These are phyloP conservation scores for Globisporangium paroecandrum DNA, from an alignment of 352 stramenopile species.

Conservation along the genomic window DNA sequence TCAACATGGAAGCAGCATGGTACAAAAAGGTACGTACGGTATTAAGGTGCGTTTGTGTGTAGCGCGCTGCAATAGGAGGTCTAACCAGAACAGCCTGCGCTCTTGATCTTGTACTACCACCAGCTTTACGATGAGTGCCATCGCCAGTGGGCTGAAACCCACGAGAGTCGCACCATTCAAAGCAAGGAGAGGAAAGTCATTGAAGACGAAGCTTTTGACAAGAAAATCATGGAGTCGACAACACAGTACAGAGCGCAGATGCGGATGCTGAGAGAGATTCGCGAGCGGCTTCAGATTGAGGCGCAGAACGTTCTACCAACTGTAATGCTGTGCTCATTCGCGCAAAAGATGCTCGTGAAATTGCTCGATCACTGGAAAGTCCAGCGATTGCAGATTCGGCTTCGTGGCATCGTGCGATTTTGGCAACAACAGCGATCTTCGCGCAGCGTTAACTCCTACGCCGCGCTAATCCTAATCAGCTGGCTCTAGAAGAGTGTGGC, in stretches of 20 bases:
- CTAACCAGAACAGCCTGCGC: not conserved
- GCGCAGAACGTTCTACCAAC: slow-evolving; percentile 43
- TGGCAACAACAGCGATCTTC: slow-evolving; percentile 41
- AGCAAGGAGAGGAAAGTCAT: slow-evolving; percentile 33
- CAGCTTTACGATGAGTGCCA: slow-evolving; percentile 48
- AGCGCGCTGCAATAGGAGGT: not conserved
- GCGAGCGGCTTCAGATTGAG: slow-evolving; percentile 30
- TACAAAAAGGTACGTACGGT: slow-evolving; percentile 33
- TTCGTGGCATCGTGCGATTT: slow-evolving; percentile 40
- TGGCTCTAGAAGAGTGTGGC: slow-evolving; percentile 65
- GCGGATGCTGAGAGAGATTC: slow-evolving; percentile 33
- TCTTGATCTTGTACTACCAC: slow-evolving; percentile 1
- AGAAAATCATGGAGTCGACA: slow-evolving; percentile 41
- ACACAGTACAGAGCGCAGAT: slow-evolving; percentile 44
- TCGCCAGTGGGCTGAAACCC: slow-evolving; percentile 31
- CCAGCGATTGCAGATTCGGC: slow-evolving; percentile 28
- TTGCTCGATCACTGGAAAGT: slow-evolving; percentile 38
- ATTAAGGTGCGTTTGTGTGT: not conserved
- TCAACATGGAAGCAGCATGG: slow-evolving; percentile 60
- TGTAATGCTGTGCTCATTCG: slow-evolving; percentile 43
- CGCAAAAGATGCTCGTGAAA: slow-evolving; percentile 34
- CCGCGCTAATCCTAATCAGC: slow-evolving; percentile 42
- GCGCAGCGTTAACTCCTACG: slow-evolving; percentile 28
- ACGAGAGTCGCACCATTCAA: slow-evolving; percentile 31
- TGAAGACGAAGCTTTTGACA: slow-evolving; percentile 50